These are phyloP conservation scores for Actinomortierella wolfii DNA, from an alignment of 371 early-diverging fungal genomes.

Conservation along the genomic window DNA sequence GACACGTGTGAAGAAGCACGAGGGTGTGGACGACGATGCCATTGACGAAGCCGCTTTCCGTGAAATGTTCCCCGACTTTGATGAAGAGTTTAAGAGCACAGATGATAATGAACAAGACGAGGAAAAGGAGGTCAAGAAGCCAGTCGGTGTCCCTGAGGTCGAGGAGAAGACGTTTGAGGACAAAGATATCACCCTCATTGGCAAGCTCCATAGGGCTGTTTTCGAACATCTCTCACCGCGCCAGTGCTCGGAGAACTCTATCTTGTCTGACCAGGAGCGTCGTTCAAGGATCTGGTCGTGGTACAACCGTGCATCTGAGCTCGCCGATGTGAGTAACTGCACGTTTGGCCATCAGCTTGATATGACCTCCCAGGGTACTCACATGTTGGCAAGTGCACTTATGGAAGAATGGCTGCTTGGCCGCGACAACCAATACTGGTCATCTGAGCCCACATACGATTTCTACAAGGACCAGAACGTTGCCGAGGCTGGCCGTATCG, in stretches of 20 bases:
- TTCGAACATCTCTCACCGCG: conserved; percentile 32
- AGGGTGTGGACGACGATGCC: conserved; percentile 73
- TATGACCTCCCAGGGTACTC: conserved; percentile 32
- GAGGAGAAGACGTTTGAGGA: conserved; percentile 62
- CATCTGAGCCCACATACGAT: conserved; percentile 67
- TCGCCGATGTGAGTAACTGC: conserved; percentile 41
- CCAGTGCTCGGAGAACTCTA: conserved; percentile 13
- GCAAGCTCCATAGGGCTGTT: conserved; percentile 38
- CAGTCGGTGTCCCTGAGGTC: conserved; percentile 47
- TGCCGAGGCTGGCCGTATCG: conserved; percentile 70
- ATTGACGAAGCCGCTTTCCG: conserved; percentile 71
- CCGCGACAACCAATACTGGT: conserved; percentile 47
- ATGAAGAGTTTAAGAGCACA: conserved; percentile 57
- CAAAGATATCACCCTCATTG: conserved; percentile 58
- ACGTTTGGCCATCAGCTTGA: conserved; percentile 46
- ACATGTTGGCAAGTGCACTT: conserved; percentile 41
- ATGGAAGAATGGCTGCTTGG: conserved; percentile 49
- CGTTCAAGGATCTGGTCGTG: conserved; percentile 36
- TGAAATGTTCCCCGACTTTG: conserved; percentile 81
- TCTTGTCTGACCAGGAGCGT: conserved; percentile 24
- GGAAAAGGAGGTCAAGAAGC: conserved; percentile 11
- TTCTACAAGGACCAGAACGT: conserved; percentile 89
- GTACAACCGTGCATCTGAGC: conserved; percentile 37
- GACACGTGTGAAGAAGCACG: conserved; percentile 67
- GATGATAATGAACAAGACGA: conserved; percentile 41